Base-by-base conservation (phyloP, 2,329 filamentous ascomycete genomes). In the Phialophora chinensis region DNA sequence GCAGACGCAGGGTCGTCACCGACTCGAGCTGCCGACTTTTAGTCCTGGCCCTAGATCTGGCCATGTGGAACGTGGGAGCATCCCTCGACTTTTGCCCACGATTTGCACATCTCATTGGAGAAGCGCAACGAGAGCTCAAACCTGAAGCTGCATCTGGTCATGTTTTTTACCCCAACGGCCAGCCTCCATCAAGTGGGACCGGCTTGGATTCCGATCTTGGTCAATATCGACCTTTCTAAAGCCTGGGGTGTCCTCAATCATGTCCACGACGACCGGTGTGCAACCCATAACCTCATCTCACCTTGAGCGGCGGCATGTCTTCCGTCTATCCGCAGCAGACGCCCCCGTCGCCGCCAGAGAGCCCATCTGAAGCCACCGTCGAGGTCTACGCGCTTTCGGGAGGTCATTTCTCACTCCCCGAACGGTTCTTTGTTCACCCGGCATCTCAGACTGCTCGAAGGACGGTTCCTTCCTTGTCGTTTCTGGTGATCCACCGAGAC, bases 351-450 rank as follows among this genome's bases (percentile, higher is more conserved):
- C 67, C 67, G 17, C 67, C 67, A 54, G 67, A 66, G 33, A 69
- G 62, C 54, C 60, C 64, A 38, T 66, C 64, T 29, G 68, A 68
- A 58, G 64, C 70, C 14, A 68, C 70, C 12, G 75, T 79, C 29
- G 71, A 76, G 31, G 73, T 80, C 1, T 76, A 79, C 62, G 79
- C 78, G 12, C 74, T 81, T 6, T 74, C 74, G 3, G 73, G 73
- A n/a, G 73, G 74, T 33, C 66, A 70, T 58, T 66, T 74, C 27
- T 73, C 73, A 44, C 65, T 75, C 4, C 72, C 72, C 17, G 73
- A 75, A 63, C 72, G 70, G 29, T 74, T 70, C 58, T 75, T 74
- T 54, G 71, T 75, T 10, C 69, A 73, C 61, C 73, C 72, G 33
- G 72, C 71, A 17, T 71, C 69, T 25, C 38, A 70, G 4, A 67